Conservation (phyloP, 1,284 basidiomycete species). For the Inonotus hispidus region DNA sequence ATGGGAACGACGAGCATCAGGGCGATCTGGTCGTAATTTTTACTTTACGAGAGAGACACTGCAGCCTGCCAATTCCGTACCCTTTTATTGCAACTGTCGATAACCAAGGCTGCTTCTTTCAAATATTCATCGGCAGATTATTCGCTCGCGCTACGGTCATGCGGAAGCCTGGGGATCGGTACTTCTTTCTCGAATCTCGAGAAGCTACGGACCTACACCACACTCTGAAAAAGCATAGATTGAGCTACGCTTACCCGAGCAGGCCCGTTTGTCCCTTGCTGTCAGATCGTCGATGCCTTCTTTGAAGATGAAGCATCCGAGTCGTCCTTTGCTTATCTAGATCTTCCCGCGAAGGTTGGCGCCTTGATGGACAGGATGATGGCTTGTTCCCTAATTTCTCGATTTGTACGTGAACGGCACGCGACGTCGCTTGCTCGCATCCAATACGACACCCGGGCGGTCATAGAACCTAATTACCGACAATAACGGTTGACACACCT, state of each 20-base stretch:
- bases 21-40: neutral
- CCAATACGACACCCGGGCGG: neutral
- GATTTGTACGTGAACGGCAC: neutral
- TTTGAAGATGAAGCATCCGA: neutral
- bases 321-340: neutral
- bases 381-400: neutral
- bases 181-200: neutral
- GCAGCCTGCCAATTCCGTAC: neutral
- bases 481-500: neutral
- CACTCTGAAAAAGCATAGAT: slow-evolving; percentile 3
- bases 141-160: neutral
- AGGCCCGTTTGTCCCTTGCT: neutral
- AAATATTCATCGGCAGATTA: neutral
- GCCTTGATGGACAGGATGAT: neutral
- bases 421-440: neutral
- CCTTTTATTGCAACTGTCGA: neutral
- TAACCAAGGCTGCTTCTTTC: neutral
- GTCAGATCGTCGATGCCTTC: slow-evolving; percentile 5
- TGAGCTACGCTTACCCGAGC: neutral
- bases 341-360: slow-evolving; percentile 1
- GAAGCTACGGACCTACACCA: neutral
- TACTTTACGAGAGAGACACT: neutral
- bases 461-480: neutral
- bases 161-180: neutral
- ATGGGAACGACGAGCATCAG: neutral